Percentiles rank a stretch among this genome's conserved stretches.
These are phyloP conservation scores for Polygonum aviculare DNA, from an alignment of 148 eudicot species.

Conservation along the genomic window DNA sequence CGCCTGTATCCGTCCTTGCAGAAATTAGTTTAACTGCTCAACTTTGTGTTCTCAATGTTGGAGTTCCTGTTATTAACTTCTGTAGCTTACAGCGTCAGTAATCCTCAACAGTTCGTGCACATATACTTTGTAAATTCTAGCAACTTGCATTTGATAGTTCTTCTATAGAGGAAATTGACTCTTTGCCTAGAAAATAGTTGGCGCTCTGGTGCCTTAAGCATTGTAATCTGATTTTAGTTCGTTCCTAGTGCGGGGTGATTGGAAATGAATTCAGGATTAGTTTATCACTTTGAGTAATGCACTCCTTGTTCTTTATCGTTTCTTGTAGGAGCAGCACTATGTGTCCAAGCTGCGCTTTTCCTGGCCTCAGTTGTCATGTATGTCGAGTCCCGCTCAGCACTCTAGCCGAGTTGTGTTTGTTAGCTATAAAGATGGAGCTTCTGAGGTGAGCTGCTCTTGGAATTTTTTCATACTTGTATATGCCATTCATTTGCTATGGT, in stretches of 20 bases:
- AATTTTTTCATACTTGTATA: neutral
- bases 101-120: neutral
- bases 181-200: neutral
- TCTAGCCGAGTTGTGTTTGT: constrained; percentile 56
- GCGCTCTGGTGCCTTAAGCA: neutral
- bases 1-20: neutral
- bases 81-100: neutral
- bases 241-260: neutral
- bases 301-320: neutral
- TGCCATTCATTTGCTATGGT: neutral
- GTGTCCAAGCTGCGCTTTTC: constrained; percentile 61
- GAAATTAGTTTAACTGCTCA: neutral
- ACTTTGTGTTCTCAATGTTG: neutral
- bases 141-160: neutral
- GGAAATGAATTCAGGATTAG: neutral
- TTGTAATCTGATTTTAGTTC: neutral
- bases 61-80: neutral
- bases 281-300: neutral
- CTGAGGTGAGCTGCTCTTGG: constrained; percentile 36
- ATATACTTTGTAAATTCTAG: neutral
- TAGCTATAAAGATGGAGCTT: constrained; percentile 43
- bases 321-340: constrained; percentile 77
- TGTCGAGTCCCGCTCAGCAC: constrained; percentile 57
- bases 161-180: neutral
- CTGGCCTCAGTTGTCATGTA: constrained; percentile 86